These are phyloP conservation scores for Knoxdaviesia capensis DNA, from an alignment of 2,329 filamentous ascomycete genomes.

Conservation along the genomic window DNA sequence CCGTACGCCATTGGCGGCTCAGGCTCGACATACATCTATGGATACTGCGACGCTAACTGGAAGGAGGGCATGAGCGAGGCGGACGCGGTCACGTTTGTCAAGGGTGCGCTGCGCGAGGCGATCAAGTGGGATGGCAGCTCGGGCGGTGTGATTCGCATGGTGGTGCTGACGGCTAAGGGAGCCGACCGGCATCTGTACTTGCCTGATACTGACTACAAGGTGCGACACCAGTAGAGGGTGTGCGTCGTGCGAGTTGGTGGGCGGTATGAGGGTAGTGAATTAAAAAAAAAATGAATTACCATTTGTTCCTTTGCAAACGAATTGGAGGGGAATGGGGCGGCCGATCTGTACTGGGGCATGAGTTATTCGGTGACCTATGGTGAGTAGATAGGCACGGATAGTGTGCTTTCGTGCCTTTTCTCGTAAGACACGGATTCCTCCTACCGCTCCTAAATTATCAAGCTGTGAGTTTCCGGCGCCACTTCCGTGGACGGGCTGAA, in stretches of 20 bases:
- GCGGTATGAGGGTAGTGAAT: not conserved
- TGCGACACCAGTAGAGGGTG: conserved; percentile 37
- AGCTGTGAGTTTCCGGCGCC: too few species aligned
- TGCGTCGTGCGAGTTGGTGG: not conserved
- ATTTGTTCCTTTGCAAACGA: too few species aligned
- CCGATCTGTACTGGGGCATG: too few species aligned
- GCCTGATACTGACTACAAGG: conserved; percentile 75
- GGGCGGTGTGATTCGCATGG: conserved; percentile 93
- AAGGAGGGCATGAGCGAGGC: conserved; percentile 82
- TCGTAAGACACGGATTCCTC: too few species aligned
- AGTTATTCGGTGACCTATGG: too few species aligned
- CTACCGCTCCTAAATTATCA: too few species aligned
- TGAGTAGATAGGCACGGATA: too few species aligned
- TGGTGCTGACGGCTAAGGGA: conserved; percentile 77
- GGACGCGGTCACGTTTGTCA: conserved; percentile 83
- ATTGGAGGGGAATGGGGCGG: too few species aligned
- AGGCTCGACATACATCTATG: conserved; percentile 97
- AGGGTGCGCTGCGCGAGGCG: conserved; percentile 73
- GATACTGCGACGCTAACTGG: conserved; percentile 96
- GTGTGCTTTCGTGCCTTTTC: too few species aligned
- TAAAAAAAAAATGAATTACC: not conserved
- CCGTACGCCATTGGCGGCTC: conserved; percentile 89
- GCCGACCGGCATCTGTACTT: conserved; percentile 89
- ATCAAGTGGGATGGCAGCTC: conserved; percentile 99
- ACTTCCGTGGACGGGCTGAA: too few species aligned